Base-by-base conservation (phyloP, 2,329 filamentous ascomycete species). In the Penicillium crustosum region DNA sequence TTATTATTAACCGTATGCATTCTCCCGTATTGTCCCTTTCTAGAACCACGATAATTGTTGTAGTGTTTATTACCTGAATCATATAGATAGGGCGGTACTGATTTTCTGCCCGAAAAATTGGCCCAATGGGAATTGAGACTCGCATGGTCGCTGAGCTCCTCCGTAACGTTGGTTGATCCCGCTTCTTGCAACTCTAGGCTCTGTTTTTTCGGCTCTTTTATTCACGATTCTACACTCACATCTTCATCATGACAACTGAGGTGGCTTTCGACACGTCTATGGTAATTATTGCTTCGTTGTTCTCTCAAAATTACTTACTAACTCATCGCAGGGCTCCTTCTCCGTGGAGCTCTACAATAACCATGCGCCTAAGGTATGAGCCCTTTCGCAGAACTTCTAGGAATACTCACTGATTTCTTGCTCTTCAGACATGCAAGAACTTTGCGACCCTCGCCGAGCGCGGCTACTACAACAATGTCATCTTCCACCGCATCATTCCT, bases 401-500 rank as follows among this genome's bases (percentile, higher is more conserved):
- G 12, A 33, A 17, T 17, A 23, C 21, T 10, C 17, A 36, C 63
- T 75, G 41, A 70, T 57, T 51, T n/a, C 43, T 51, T 31, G 8
- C 23, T 53, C 19, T 23, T 29, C 67, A 88, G 74, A 93, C 92
- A 25, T 95, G 91, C 83, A 84, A 83, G 60, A 96, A 97, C 82
- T 97, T 97, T 79, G 74, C 83, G 27, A 90, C 89, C 5, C 90
- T 97, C 52, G 86, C 87, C 21, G 80, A 84, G 61, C 84, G 92
- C 66, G 90, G 90, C 66, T 97, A 97, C 84, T 99, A 96, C 84
- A 86, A 94, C 79, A 81, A 78, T 72, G 86, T 90, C 59, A 79
- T 93, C 70, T 93, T 97, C 83, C 94, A 97, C 81, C 92, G 94
- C 74, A 88, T 97, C 68, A 97, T 99, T 71, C 87, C 91, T 52